Evolutionary conservation across 1,284 basidiomycete genomes (phyloP).

Genomic region (Fomitopsis betulina): DNA sequence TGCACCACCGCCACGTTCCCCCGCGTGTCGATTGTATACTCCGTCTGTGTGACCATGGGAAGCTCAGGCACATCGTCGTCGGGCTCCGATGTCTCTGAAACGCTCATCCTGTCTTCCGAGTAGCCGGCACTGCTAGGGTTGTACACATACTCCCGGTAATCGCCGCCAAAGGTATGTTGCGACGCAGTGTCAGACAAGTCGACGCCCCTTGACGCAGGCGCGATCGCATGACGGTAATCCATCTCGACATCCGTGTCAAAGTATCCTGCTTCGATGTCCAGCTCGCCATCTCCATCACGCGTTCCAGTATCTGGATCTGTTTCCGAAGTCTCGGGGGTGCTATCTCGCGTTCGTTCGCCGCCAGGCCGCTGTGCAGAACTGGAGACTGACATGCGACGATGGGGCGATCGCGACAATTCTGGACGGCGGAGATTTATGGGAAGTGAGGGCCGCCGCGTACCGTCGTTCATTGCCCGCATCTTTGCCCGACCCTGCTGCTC

Average conservation of each 20-base stretch:
- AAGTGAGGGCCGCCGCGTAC: constrained; percentile 39
- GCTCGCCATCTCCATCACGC: constrained; percentile 12
- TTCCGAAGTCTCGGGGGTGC: constrained; percentile 12
- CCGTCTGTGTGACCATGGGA: constrained; percentile 17
- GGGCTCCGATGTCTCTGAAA: constrained; percentile 28
- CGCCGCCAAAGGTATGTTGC: constrained; percentile 42
- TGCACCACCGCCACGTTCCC: constrained; percentile 10
- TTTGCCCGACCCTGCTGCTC: constrained; percentile 33
- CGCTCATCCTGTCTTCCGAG: constrained; percentile 29
- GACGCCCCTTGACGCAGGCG: constrained; percentile 12
- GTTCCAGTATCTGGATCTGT: constrained; percentile 18
- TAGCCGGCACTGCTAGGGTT: constrained; percentile 6
- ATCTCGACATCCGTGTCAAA: constrained; percentile 37
- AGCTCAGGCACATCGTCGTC: constrained; percentile 31
- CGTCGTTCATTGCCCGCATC: constrained; percentile 45
- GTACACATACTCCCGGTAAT: constrained; percentile 18
- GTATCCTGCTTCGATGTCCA: constrained; percentile 25
- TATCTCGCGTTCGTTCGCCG: constrained; percentile 2
- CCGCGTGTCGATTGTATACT: constrained; percentile 12
- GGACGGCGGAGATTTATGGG: constrained; percentile 30
- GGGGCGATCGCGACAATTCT: constrained; percentile 5
- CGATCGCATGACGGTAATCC: constrained; percentile 18
- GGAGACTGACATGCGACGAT: neutral
- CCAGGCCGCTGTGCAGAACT: neutral
- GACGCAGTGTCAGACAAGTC: constrained; percentile 41